These are phyloP conservation scores for Peniophora sp. DNA, from an alignment of 1,284 basidiomycete genomes.

Conservation along the genomic window DNA sequence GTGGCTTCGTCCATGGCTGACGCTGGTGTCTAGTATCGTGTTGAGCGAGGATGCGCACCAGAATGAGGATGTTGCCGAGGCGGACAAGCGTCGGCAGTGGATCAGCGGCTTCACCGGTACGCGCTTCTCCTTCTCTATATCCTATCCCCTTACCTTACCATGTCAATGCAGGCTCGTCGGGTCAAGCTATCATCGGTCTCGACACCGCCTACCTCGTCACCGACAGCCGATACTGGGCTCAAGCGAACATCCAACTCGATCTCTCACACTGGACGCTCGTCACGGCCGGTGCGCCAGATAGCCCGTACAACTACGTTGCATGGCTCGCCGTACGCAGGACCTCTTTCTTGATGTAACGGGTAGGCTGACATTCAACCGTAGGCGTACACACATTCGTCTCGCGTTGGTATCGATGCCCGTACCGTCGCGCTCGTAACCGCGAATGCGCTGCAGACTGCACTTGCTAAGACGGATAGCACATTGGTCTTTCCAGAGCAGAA, in stretches of 20 bases:
- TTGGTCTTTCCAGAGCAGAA: conserved; percentile 70
- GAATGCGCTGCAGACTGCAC: conserved; percentile 45
- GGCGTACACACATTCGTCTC: conserved; percentile 44
- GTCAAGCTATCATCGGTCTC: conserved; percentile 70
- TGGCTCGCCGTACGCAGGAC: conserved; percentile 60
- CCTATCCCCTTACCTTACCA: background rate
- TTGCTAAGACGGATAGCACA: conserved; percentile 49
- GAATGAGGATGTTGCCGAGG: conserved; percentile 78
- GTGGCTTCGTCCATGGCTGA: conserved; percentile 2
- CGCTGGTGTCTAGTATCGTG: conserved; percentile 39
- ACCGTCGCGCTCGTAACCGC: conserved; percentile 76
- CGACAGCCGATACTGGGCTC: conserved; percentile 87
- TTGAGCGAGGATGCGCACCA: conserved; percentile 86
- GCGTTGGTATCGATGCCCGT: conserved; percentile 85
- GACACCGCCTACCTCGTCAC: conserved; percentile 68
- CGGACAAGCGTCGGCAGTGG: conserved; percentile 79
- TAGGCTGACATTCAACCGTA: conserved; percentile 13
- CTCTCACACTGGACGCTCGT: conserved; percentile 74
- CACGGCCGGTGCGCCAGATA: conserved; percentile 51
- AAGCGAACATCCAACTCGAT: conserved; percentile 77
- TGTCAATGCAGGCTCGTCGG: conserved; percentile 82
- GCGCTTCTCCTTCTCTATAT: conserved; percentile 1
- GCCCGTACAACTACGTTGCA: conserved; percentile 73
- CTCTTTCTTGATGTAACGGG: conserved; percentile 6
- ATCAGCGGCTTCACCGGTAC: conserved; percentile 61